Base-by-base conservation (phyloP, 306 rosid species). In the Vicia faba region DNA sequence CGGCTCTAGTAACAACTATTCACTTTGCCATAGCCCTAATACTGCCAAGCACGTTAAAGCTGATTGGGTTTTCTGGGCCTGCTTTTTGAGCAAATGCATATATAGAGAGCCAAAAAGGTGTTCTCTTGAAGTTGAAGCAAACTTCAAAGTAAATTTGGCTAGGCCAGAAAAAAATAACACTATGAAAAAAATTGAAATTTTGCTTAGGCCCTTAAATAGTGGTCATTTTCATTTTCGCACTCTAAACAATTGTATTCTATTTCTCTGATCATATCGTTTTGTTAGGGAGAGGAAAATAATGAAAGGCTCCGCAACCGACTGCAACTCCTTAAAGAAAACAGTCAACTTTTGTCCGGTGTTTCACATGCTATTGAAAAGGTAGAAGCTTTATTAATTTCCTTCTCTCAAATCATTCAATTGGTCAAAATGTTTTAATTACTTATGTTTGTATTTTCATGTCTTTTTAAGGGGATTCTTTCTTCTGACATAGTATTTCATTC, bases 231-330 rank as follows among this genome's bases (percentile, higher is more conserved):
- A 39, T 31, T 31, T 36, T n/a, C 20, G 46, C n/a, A 38, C 31
- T 71, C 53, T 38, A 35, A 20, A 15, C 43, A 48, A 54, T 64
- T 45, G 61, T 58, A 29, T 50, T 53, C 31, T 20, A 18, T 61
- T 55, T 15, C 9, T 33, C 69, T 66, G 18, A 57, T 51, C 36
- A 8, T 45, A 29, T 38, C 11, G 11, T 57, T 67, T 62, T 51
- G 7, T 16, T 64, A 90, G 96, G 95, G 78, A n/a, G 85, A 84
- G 78, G 83, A 84, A 62, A 82, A 72, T 68, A 90, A 85, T 74
- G 77, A 56, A 44, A 62, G 36, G 68, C 44, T 54, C 44, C 82
- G 78, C 18, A 72, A 69, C 18, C 84, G 69, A 28, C 57, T 87
- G 38, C 81, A 85, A 70, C 55, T 18, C 44, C 81, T 87, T 26